These are phyloP conservation scores for Xylariaceae sp. DNA, from an alignment of 2,329 filamentous ascomycete species.

Conservation along the genomic window DNA sequence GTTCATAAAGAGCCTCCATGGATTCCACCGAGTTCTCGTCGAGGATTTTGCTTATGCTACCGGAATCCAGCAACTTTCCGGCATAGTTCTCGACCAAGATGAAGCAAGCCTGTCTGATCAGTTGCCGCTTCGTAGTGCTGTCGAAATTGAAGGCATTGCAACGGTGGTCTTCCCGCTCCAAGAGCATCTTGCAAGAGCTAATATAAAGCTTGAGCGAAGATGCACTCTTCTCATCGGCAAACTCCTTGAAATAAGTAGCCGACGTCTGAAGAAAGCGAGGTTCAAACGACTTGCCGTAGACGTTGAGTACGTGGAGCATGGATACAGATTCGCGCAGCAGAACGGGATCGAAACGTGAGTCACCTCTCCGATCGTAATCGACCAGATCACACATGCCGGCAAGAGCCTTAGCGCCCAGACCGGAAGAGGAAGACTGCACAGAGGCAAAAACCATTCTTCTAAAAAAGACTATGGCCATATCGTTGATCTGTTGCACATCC, in stretches of 20 bases:
- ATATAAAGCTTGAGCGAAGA: constrained; percentile 72
- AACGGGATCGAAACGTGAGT: constrained; percentile 51
- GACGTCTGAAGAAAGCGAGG: constrained; percentile 65
- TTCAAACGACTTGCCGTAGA: constrained; percentile 78
- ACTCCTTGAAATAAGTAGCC: constrained; percentile 60
- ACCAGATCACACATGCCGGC: constrained; percentile 71
- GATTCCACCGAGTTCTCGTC: constrained; percentile 63
- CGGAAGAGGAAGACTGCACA: constrained; percentile 23
- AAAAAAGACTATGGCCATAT: constrained; percentile 74
- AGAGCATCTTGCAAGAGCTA: constrained; percentile 59
- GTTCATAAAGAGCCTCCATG: constrained; percentile 69
- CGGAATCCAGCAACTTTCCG: constrained; percentile 57
- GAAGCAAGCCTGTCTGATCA: constrained; percentile 68
- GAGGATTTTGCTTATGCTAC: constrained; percentile 67
- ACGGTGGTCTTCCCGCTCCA: constrained; percentile 66
- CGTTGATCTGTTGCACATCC: constrained; percentile 66
- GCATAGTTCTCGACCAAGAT: constrained; percentile 66
- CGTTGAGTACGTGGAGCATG: constrained; percentile 78
- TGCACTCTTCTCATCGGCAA: constrained; percentile 61
- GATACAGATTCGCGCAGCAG: constrained; percentile 71
- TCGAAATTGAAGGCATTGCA: constrained; percentile 81
- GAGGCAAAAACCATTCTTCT: constrained; percentile 51
- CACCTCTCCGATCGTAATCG: constrained; percentile 60
- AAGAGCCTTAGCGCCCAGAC: constrained; percentile 37
- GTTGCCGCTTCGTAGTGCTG: constrained; percentile 70